Base-by-base conservation (phyloP, 2,329 filamentous ascomycete species). In the Setomelanomma holmii region DNA sequence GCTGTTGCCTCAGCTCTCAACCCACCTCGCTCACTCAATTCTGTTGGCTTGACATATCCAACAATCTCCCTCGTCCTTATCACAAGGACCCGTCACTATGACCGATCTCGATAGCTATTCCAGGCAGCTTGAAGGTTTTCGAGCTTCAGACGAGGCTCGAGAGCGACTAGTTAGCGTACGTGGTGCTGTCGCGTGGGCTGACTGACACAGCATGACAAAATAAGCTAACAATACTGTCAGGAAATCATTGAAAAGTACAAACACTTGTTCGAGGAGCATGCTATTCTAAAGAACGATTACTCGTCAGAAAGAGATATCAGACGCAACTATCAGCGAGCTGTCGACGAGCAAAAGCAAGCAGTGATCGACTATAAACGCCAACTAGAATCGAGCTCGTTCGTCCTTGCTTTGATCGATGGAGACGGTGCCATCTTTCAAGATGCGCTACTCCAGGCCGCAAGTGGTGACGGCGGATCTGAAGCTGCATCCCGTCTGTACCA, bases 361-460 rank as follows among this genome's bases (percentile, higher is more conserved):
- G 48, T 69, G 21, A 34, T 21, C 20, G 60, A 67, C 3, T 57
- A 59, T 24, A 55, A 68, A 43, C 67, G 60, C 30, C 59, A 68
- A 40, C 38, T 71, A 49, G 68, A 75, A 34, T 53, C 60, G 7
- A 77, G 71, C 54, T 74, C 77, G 16, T 81, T 81, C 52, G 76
- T 78, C 11, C 62, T 80, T 61, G 77, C 72, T 34, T 63, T 81
- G 40, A 77, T 81, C 40, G 79, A 81, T 64, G 79, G 79, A n/a
- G 79, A 81, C 66, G 79, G 78, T 20, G 77, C 77, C 57, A 71
- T 78, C 45, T 81, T 81, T 58, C 71, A 79, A 45, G 77, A 80
- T 55, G 66, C 71, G 21, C 63, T 80, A 14, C 75, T 79, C 30
- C 64, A 69, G 21, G 68, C 71, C 52, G 77, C 75, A 40, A 68